Base-by-base conservation (phyloP, 495 filamentous ascomycete species). In the Entonaema liquescens region DNA sequence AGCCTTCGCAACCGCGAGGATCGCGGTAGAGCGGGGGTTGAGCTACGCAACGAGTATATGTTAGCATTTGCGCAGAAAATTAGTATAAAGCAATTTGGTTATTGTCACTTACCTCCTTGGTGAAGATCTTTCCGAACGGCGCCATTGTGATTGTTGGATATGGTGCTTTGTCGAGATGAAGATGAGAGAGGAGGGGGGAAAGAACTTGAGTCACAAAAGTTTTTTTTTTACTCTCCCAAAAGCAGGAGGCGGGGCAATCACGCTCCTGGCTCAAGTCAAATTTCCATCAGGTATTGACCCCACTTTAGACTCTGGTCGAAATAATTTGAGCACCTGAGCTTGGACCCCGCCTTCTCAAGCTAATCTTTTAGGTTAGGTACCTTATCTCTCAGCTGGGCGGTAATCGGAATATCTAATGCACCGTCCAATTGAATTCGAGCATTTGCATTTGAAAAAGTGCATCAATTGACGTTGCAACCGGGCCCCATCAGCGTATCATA, bases 121-220 rank as follows among this genome's bases (percentile, higher is more conserved):
- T 91, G 86, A 95, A 98, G 76, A 99, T 87, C 88, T 97, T 98
- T 85, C 95, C 95, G 88, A 98, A 98, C 70, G 90, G 82, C 92
- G 95, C 96, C 80, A 84, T 92, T 83, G 68, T 74, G 78, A 72
- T 63, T 72, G 53, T 70, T 54, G 72, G 72, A 76, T 76, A 67
- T 77, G 76, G 69, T 77, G 72, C 68, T 76, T 76, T 68, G 74
- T 66, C 62, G 73, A 65, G 60, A 65, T 67, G 76, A 74, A 78
- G 79, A 76, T 77, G 76, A 72, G 74, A 72, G 71, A n/a, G n/a
- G n/a, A n/a, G 72, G 63, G 70, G 70, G 74, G 54, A 70, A 68
- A 57, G 40, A 35, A 67, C 42, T 69, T 75, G 77, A 76, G 59
- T 79, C 76, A 72, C 63, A 63, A 60, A 77, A 76, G 62, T 73